A percentile compares a stretch with the other conserved stretches of the same genome.
Conservation (phyloP, 2,329 filamentous ascomycete species). For the Aureobasidium subglaciale region DNA sequence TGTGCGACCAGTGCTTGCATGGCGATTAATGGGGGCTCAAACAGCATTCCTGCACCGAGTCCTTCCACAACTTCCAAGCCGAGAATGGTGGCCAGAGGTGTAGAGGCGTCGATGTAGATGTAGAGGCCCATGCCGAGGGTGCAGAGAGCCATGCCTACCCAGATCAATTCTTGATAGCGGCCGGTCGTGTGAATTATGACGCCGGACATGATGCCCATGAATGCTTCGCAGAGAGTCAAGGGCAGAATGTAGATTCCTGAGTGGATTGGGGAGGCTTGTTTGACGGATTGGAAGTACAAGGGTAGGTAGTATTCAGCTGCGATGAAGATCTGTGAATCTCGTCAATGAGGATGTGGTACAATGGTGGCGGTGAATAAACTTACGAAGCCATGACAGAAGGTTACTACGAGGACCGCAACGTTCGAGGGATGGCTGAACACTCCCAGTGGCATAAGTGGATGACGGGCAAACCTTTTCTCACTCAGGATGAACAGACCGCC, state of each 20-base stretch:
- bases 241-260: conserved; percentile 58
- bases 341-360: neutral
- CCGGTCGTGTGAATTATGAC: conserved; percentile 45
- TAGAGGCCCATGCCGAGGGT: conserved; percentile 43
- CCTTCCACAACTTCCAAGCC: conserved; percentile 46
- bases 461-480: conserved; percentile 56
- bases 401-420: conserved; percentile 48
- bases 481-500: conserved; percentile 49
- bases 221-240: conserved; percentile 42
- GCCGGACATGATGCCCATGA: conserved; percentile 40
- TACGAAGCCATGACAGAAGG: conserved; percentile 42
- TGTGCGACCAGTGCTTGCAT: conserved; percentile 48
- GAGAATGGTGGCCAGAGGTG: conserved; percentile 36
- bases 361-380: neutral
- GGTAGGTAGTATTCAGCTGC: conserved; percentile 64
- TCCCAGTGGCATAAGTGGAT: conserved; percentile 61
- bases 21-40: conserved; percentile 50
- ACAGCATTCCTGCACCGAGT: conserved; percentile 45
- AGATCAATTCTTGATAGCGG: conserved; percentile 41
- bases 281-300: conserved; percentile 64
- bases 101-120: conserved; percentile 33
- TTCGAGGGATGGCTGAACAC: conserved; percentile 53
- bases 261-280: conserved; percentile 52
- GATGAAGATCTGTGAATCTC: conserved; percentile 44
- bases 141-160: conserved; percentile 36